These are phyloP conservation scores for Colletotrichum tabaci DNA, from an alignment of 2,329 filamentous ascomycete genomes.

Conservation along the genomic window DNA sequence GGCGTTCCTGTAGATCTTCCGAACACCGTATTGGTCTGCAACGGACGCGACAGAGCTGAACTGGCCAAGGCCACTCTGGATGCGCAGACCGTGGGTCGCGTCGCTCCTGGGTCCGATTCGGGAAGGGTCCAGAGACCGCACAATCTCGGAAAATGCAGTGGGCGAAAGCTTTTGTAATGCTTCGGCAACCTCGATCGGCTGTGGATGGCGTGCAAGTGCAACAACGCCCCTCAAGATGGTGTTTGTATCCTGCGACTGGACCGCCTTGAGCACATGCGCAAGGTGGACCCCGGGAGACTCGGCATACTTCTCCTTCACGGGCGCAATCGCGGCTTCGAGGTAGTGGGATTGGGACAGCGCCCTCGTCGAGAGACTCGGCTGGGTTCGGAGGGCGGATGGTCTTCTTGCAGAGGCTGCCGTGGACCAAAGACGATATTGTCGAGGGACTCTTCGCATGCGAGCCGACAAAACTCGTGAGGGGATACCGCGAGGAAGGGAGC, in stretches of 20 bases:
- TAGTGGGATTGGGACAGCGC: background rate
- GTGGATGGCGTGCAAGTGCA: conserved; percentile 46
- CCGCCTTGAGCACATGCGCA: conserved; percentile 48
- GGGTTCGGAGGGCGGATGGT: background rate
- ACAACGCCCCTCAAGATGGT: conserved; percentile 48
- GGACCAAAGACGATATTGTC: background rate
- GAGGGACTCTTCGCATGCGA: conserved; percentile 46
- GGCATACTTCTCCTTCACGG: background rate
- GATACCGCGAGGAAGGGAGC: conserved; percentile 45
- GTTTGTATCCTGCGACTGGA: conserved; percentile 49
- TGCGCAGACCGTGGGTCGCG: conserved; percentile 56
- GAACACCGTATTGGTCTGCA: conserved; percentile 62
- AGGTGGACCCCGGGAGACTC: background rate
- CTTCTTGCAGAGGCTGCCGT: background rate
- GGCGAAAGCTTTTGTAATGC: conserved; percentile 58
- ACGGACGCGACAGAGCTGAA: conserved; percentile 54
- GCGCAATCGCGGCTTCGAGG: background rate
- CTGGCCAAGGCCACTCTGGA: conserved; percentile 58
- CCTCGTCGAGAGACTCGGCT: background rate
- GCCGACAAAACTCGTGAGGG: conserved; percentile 46
- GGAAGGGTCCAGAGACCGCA: conserved; percentile 74
- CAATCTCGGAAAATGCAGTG: conserved; percentile 73
- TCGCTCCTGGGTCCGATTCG: conserved; percentile 65
- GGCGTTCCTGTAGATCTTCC: conserved; percentile 57
- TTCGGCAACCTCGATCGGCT: conserved; percentile 15